Evolutionary conservation across 768 basidiomycete genomes (phyloP), one percentile per base, ranked within the genome.

Genomic region (Auricularia sp.): DNA sequence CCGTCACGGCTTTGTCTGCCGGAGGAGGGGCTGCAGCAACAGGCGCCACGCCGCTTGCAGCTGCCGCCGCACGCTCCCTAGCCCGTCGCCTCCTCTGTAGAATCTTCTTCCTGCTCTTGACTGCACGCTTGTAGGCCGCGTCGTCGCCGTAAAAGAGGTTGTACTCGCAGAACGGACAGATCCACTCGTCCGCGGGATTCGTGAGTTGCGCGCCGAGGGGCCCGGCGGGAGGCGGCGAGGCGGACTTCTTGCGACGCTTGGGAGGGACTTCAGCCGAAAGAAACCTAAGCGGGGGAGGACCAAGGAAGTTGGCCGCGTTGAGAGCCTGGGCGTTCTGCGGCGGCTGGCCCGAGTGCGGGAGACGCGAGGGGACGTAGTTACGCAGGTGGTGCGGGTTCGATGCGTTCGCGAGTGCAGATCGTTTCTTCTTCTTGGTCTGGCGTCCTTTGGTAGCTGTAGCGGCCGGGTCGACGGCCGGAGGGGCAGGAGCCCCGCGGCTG

Each of bases 101-200:
- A 59, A 94, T 87, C 80, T 87, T 88, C 78, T 91, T 91, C 66
- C 93, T 77, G 68, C 80, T 85, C 74, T 84, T 77, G 65, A 93
- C 77, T 53, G 86, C 87, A 56, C 81, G 78, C 67, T 83, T 79
- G 73, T 89, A 87, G 63, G 79, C 82, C 63, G 75, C 65, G 47
- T 89, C 89, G 61, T 88, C 87, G n/a, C 93, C 92, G 72, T 89
- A 98, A 74, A 96, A 95, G 64, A 98, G 72, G 65, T 86, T 81
- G 73, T 93, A 95, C 76, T 98, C 96, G 78, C 96, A 98, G 70
- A 89, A 90, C 67, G 89, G 84, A 73, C 96, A 98, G 65, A 98
- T 87, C 88, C 91, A 97, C 73, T 98, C 96, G 29, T 97, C 93
- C 39, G 76, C 80, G 7, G 86, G 84, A 65, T 84, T 81, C 29